phyloP scores from a whole-genome alignment of 2,329 filamentous ascomycete species.

The Aspergillus aculeatus region DNA sequence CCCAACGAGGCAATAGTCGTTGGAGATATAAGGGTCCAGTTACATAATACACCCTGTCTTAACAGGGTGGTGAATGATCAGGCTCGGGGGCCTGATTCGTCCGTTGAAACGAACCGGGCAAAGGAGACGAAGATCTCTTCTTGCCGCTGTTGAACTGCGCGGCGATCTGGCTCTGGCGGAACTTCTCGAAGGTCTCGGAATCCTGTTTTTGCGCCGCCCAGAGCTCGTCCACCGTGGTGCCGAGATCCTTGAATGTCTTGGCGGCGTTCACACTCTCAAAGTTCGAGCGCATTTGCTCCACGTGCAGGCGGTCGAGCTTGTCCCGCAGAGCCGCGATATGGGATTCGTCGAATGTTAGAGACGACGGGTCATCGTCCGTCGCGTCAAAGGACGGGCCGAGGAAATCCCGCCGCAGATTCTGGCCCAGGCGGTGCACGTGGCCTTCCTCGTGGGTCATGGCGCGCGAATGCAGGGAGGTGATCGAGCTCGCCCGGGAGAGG shows the following conservation, averaged over 20 bases:
- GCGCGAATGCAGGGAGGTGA: constrained; percentile 66
- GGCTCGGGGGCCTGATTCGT: background rate
- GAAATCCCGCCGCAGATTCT: constrained; percentile 64
- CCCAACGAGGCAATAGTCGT: background rate
- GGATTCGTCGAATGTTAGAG: constrained; percentile 36
- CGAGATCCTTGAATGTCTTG: constrained; percentile 43
- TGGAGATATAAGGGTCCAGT: background rate
- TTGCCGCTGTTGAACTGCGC: constrained; percentile 46
- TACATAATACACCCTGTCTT: background rate
- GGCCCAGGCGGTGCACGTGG: constrained; percentile 66
- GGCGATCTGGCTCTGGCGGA: constrained; percentile 47
- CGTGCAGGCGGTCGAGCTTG: constrained; percentile 44
- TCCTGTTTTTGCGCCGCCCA: constrained; percentile 44
- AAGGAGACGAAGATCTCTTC: constrained; percentile 21
- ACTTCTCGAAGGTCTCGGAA: constrained; percentile 44
- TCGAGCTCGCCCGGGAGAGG: constrained; percentile 61
- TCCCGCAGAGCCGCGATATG: constrained; percentile 48
- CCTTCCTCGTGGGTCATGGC: constrained; percentile 68
- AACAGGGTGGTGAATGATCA: constrained; percentile 6
- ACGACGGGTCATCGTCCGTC: constrained; percentile 32
- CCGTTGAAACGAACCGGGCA: constrained; percentile 9
- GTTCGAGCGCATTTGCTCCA: constrained; percentile 41
- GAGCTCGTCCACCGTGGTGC: constrained; percentile 47
- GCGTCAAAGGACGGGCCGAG: constrained; percentile 51
- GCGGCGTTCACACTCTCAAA: constrained; percentile 42